Evolutionary conservation across 2,329 filamentous ascomycete species (phyloP), one percentile per base, ranked within the genome.

Genomic region (Metarhizium sp.): DNA sequence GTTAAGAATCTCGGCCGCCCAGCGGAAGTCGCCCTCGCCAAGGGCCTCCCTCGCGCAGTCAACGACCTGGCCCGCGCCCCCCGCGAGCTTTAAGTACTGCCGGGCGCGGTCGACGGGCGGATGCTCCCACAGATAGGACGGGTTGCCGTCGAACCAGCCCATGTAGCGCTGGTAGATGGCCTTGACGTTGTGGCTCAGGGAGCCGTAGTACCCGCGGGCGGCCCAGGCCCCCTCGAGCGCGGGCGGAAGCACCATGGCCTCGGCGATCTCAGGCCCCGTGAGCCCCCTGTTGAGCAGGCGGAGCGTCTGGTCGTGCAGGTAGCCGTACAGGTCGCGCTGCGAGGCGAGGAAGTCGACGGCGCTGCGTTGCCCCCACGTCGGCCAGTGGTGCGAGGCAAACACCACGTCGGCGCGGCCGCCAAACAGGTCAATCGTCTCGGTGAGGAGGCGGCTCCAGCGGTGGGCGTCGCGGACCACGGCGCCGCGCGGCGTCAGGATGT

Each of bases 311-410:
- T 75, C 67, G 57, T 74, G 68, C 13, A 74, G 30, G 51, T 70
- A 73, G 1, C 60, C 69, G 55, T 75, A 74, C 16, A 71, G 54
- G 57, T 74, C 71, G n/a, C 72, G 58, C 57, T 75, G 73, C 49
- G 69, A 59, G 0, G 62, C 56, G 0, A 75, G 56, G 18, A 64
- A 63, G 1, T 53, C 49, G 6, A 63, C 54, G 16, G 69, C 54
- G 2, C 65, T 57, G 0, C 62, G 57, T 2, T 57, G 52, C 0
- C 69, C 70, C 69, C 70, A 75, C 0, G 70, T 74, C n/a, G 72
- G 73, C 72, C 73, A 75, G 56, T 71, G 62, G 58, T 75, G 72
- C 25, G 66, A 63, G 1, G 64, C 65, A 52, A 74, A 73, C 3
- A 72, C 52, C 2, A 73, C 67, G 5, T 72, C 65, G 1, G 67